Percentiles rank a stretch among this genome's conserved stretches.
Evolutionary conservation across 148 eudicot genomes (phyloP).

Genomic region (Amaranthus hypochondriacus): DNA sequence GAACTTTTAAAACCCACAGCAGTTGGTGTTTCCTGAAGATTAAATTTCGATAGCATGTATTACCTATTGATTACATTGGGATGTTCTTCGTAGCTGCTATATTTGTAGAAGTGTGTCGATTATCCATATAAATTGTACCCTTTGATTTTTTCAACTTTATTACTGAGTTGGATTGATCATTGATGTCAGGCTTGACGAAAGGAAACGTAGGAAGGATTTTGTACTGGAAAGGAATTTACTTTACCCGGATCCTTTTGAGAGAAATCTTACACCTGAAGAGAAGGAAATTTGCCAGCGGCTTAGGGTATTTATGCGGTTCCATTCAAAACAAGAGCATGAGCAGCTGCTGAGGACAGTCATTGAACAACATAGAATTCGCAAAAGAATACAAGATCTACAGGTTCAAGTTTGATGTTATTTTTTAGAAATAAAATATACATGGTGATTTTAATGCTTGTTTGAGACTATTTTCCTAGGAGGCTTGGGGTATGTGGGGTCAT

Average conservation of each 20-base stretch:
- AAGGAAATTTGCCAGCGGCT: conserved; percentile 71
- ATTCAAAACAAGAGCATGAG: conserved; percentile 78
- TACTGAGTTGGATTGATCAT: conserved; percentile 2
- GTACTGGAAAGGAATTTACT: conserved; percentile 77
- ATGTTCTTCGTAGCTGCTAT: not conserved
- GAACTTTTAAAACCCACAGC: not conserved
- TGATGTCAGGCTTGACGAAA: conserved; percentile 81
- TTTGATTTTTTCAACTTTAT: not conserved
- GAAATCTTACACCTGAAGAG: conserved; percentile 67
- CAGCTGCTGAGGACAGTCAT: conserved; percentile 63
- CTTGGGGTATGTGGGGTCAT: no score
- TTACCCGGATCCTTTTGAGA: conserved; percentile 74
- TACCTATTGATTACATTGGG: not conserved
- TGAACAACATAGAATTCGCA: conserved; percentile 70
- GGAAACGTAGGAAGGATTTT: conserved; percentile 87
- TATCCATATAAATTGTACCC: conserved; percentile 2
- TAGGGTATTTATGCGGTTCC: conserved; percentile 86
- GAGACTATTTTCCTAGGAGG: no score
- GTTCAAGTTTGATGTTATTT: conserved; percentile 22
- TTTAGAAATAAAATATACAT: no score
- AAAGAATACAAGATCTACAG: conserved; percentile 77
- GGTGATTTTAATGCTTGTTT: no score
- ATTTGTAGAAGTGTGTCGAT: not conserved
- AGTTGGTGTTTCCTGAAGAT: not conserved
- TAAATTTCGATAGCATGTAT: not conserved